Evolutionary conservation across 2,329 filamentous ascomycete genomes (phyloP), one percentile per base, ranked within the genome.

Genomic region (Penicillium sp.): DNA sequence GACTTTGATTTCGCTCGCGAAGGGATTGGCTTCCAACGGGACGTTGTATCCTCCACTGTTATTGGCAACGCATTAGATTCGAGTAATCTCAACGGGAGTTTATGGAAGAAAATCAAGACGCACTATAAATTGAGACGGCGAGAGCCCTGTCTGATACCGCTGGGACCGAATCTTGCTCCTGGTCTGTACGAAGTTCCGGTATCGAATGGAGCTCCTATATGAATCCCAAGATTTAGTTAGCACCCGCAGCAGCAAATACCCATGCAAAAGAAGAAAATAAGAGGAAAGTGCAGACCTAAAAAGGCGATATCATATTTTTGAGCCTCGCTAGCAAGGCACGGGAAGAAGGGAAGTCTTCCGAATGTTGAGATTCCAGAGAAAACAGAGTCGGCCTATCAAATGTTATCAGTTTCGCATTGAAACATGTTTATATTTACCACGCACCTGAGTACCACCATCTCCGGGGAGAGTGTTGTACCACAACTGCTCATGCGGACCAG

Each of bases 301-400:
- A 95, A 94, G 1, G 90, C 90, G 72, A 95, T 92, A 62, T 95
- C 90, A 65, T 88, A 95, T 65, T 86, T 83, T 62, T 87, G 85
- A 24, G 84, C 81, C 42, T 84, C 80, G 60, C 82, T 86, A n/a
- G 83, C 78, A 3, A 95, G 78, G 69, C 90, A 95, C 3, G 89
- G 88, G 57, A 81, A 83, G 73, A 95, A 94, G 5, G 86, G 85
- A 43, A 94, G 76, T 51, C 89, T 85, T 11, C 89, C 90, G 68
- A 94, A 94, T 7, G 90, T 95, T 1, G 88, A 89, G 66, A 95
- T 94, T 26, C 90, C 90, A 1, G 89, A 93, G 74, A 94, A 95
- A 57, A 94, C 89, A 0, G 89, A 91, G 71, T 95, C 90, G 59
- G 90, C 90, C 87, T 92, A 16, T 24, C 11, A 33, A 18, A 12